Evolutionary conservation across 306 rosid genomes (phyloP), one percentile per base, ranked within the genome.

Genomic region (Lathyrus sativus): DNA sequence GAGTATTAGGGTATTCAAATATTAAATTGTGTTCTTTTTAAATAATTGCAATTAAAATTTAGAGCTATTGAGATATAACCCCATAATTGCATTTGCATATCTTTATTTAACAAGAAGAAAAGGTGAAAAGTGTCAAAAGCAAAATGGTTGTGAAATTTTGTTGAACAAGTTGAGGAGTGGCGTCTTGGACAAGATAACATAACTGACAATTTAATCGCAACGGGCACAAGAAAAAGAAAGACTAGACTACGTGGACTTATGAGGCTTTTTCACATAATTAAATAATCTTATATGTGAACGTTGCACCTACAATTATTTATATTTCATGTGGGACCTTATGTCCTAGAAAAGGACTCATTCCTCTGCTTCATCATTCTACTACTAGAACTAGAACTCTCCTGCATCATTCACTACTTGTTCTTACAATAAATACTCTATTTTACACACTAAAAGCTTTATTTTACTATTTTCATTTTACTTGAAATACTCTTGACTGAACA

Each of bases 171-270:
- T 33, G 54, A 29, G 33, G 70, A 65, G 68, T 31, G 3, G 43
- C 19, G 45, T 9, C 45, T 46, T 46, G 77, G 64, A 74, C 56
- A 67, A 75, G 44, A 33, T 2, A 53, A 75, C 50, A 33, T 2
- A 53, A 73, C 19, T 75, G 76, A 69, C 80, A 80, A 86, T 59
- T 64, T 73, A 37, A 69, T 41, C 54, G 77, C 73, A 81, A 85
- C 78, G 76, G 79, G 41, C 78, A 75, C 50, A 81, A 33, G 46
- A 48, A 63, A 69, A 81, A 33, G 46, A 48, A 63, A 69, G 28
- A 41, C 1, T 69, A 55, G 75, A 83, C 50, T 80, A 85, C 39
- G 84, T 79, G 73, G 81, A 72, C 80, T 12, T 65, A 31, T 11
- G 62, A 79, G 31, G 62, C 35, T 28, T 24, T 60, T 60, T 9